Base-by-base conservation (phyloP, 805 yeast species). In the Kodamaea neixiangensis region DNA sequence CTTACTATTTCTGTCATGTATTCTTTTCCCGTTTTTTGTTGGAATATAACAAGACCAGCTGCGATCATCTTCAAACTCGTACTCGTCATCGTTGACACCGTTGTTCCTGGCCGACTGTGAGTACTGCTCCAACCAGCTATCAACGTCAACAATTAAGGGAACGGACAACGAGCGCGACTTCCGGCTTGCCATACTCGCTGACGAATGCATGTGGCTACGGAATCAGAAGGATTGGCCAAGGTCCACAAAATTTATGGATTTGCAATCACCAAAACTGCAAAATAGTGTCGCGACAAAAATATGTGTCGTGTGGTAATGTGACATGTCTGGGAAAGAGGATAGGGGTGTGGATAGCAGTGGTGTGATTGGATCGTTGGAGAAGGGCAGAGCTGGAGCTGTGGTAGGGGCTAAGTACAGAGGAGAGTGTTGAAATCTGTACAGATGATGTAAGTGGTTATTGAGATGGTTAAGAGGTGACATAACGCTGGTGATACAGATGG, bases 211-310 rank as follows among this genome's bases (percentile, higher is more conserved):
- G 11, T 37, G 21, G 4, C 41, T 14, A 17, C 13, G 21, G 17
- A 5, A 18, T 5, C 15, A 17, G 4, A 15, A 15, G 41, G 19
- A 37, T 34, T 37, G 20, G 41, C 41, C 19, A 19, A 37, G 17
- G 21, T 37, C 41, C 31, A 25, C 31, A 25, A 37, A 37, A 37
- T 7, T 34, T 34, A 4, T 34, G 38, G 38, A 37, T 37, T 37
- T 37, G 41, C 41, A 37, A 37, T 37, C 41, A 37, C 21, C 41
- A 17, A 19, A 37, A 37, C 15, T 37, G 41, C 41, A 37, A 37
- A 37, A 15, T 17, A 25, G 11, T 37, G 21, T 37, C 41, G 41
- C 41, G 40, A 35, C 40, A 37, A 15, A 17, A 37, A 17, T 11
- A 33, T 5, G 37, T 33, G 15, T 33, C 15, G 18, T 15, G 17